Evolutionary conservation across 805 yeast genomes (phyloP).

Genomic region (Saccharomycopsis amapae): DNA sequence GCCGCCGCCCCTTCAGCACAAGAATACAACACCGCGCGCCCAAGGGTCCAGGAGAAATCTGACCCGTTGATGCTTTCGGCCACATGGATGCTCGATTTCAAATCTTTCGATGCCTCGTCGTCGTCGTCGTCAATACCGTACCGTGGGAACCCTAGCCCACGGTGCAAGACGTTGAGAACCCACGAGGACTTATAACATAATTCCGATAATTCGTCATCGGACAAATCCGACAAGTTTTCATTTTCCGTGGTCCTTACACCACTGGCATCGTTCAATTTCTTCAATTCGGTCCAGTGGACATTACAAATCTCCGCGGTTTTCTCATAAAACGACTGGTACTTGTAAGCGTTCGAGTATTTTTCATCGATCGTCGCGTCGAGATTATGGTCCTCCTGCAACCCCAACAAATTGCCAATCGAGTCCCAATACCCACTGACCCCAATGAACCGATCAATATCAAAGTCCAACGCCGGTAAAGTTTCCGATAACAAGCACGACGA

Average conservation of each 20-base stretch:
- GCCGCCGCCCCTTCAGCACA: constrained; percentile 44
- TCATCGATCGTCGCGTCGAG: constrained; percentile 13
- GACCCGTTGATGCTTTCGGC: constrained; percentile 37
- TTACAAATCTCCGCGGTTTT: constrained; percentile 43
- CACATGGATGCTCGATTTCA: constrained; percentile 32
- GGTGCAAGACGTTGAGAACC: constrained; percentile 48
- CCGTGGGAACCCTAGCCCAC: constrained; percentile 54
- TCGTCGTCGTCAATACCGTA: constrained; percentile 34
- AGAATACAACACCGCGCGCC: constrained; percentile 56
- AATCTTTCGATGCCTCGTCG: constrained; percentile 25
- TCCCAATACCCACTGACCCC: constrained; percentile 70
- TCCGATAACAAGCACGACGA: constrained; percentile 47
- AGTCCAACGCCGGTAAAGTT: constrained; percentile 49
- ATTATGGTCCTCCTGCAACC: constrained; percentile 26
- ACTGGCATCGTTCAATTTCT: constrained; percentile 30
- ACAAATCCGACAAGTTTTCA: constrained; percentile 26
- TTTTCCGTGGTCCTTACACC: constrained; percentile 3
- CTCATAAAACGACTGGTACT: constrained; percentile 36
- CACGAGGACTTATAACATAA: constrained; percentile 59
- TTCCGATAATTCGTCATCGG: constrained; percentile 41
- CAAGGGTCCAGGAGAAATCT: constrained; percentile 49
- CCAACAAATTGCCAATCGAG: constrained; percentile 42
- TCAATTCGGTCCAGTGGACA: constrained; percentile 33
- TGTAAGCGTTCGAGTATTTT: constrained; percentile 34
- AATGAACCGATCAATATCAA: constrained; percentile 47